Percentiles rank a stretch among this genome's conserved stretches.
phyloP scores from a whole-genome alignment of 2,329 filamentous ascomycete species.

The Boeremia lycopersici region DNA sequence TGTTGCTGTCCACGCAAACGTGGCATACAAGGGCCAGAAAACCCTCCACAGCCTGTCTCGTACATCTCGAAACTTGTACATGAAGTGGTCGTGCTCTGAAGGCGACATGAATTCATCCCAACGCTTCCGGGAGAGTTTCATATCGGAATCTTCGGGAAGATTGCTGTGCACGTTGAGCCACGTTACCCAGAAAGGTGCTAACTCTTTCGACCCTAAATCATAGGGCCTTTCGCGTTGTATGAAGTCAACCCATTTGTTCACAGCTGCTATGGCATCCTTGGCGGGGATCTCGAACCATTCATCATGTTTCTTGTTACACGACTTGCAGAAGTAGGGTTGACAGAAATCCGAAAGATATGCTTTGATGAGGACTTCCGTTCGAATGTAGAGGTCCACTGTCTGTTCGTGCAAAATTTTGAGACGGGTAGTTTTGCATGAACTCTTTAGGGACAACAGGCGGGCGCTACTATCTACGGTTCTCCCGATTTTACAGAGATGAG shows the following conservation, averaged over 20 bases:
- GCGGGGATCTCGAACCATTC: slow-evolving; percentile 2
- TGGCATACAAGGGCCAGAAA: slow-evolving; percentile 2
- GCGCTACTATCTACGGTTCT: background rate
- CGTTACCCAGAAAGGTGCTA: background rate
- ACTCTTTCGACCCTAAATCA: background rate
- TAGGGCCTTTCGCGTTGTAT: background rate
- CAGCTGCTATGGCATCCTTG: background rate
- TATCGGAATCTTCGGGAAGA: background rate
- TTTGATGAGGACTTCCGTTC: background rate
- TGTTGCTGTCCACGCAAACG: background rate
- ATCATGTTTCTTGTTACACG: background rate
- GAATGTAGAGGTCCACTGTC: background rate
- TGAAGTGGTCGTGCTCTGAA: background rate
- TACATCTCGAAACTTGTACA: background rate
- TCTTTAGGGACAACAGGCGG: background rate
- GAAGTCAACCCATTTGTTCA: slow-evolving; percentile 1
- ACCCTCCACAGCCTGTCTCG: background rate
- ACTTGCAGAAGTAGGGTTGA: background rate
- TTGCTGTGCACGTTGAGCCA: background rate
- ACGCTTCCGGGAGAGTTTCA: background rate
- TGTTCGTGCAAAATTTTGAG: background rate
- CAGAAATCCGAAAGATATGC: slow-evolving; percentile 2
- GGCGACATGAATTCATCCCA: background rate
- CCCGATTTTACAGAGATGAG: background rate
- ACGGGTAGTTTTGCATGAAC: background rate